Base-by-base conservation (phyloP, 495 filamentous ascomycete genomes). In the Chaetomium fimeti region DNA sequence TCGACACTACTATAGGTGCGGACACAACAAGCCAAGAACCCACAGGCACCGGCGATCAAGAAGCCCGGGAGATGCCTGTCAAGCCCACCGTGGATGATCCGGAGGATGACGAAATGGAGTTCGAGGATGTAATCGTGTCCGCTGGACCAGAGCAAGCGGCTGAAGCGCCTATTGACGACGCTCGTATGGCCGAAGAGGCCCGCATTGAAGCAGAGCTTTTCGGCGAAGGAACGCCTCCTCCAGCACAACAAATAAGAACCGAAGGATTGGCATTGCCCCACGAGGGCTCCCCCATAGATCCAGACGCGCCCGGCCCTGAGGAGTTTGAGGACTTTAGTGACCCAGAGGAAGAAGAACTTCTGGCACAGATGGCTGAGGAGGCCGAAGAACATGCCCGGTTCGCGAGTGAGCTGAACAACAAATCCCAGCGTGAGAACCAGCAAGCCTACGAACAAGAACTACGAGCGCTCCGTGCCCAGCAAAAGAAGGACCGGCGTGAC, bases 401-500 rank as follows among this genome's bases (percentile, higher is more conserved):
- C 71, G 91, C 94, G 5, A 91, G 89, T 52, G 85, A 88, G 18
- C 79, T 98, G 29, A 96, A 94, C 72, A 83, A 89, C 64, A 87
- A 85, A 53, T 82, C 85, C 6, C 68, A 80, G 22, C 72, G 70
- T 11, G 83, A 92, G 69, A 89, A 86, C 67, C 81, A 85, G 18
- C 85, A 87, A 36, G 87, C 91, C 22, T 97, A 93, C 72, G 93
- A 98, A 67, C 78, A 83, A 63, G 93, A 98, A 73, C 84, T 97
- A 12, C 90, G 89, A 67, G 86, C 91, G 29, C 83, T 98, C 4
- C 91, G 93, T 29, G 85, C 74, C n/a, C 93, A 98, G 71, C 94
- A 98, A 71, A 93, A 92, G 75, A 96, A 96, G 71, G 93, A 98
- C 74, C 87, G 91, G 38, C 85, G 94, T 69, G 94, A 98, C 74